phyloP scores from a whole-genome alignment of 2,329 filamentous ascomycete species.

The Alternaria hordeiaustralica region DNA sequence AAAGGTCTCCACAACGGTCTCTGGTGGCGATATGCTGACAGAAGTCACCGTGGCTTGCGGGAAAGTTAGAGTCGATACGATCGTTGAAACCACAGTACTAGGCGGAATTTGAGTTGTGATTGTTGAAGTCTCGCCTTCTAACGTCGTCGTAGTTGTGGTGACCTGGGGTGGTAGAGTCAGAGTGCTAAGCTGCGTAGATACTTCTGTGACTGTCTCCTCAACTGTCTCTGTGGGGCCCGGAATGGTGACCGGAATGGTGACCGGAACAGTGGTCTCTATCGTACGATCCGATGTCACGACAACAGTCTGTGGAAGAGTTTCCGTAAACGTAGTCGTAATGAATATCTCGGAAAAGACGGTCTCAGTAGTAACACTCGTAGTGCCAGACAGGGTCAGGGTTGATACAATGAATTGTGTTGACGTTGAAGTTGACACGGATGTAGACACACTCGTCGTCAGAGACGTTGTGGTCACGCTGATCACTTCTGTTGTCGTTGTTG shows the following conservation, averaged over 20 bases:
- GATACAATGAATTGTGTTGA: slow-evolving; percentile 4
- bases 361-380: background rate
- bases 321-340: slow-evolving; percentile 4
- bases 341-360: slow-evolving; percentile 1
- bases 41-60: slow-evolving; percentile 10
- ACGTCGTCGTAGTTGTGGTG: slow-evolving; percentile 23
- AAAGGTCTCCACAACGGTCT: slow-evolving; percentile 9
- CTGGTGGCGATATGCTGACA: slow-evolving; percentile 4
- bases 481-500: slow-evolving; percentile 6
- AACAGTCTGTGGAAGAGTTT: slow-evolving; percentile 13
- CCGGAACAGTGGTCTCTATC: background rate
- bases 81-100: slow-evolving; percentile 25
- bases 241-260: slow-evolving; percentile 1
- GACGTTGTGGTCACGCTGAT: slow-evolving; percentile 6
- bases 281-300: slow-evolving; percentile 8
- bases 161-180: slow-evolving; percentile 24
- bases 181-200: slow-evolving; percentile 27
- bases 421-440: slow-evolving; percentile 7
- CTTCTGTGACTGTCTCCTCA: slow-evolving; percentile 21
- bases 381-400: slow-evolving; percentile 4
- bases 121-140: slow-evolving; percentile 17
- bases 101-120: slow-evolving; percentile 23
- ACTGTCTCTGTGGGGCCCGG: slow-evolving; percentile 11
- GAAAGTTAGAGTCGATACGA: slow-evolving; percentile 26
- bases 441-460: slow-evolving; percentile 5